phyloP scores from a whole-genome alignment of 257 asterid species.

The Solanum bukasovii region DNA sequence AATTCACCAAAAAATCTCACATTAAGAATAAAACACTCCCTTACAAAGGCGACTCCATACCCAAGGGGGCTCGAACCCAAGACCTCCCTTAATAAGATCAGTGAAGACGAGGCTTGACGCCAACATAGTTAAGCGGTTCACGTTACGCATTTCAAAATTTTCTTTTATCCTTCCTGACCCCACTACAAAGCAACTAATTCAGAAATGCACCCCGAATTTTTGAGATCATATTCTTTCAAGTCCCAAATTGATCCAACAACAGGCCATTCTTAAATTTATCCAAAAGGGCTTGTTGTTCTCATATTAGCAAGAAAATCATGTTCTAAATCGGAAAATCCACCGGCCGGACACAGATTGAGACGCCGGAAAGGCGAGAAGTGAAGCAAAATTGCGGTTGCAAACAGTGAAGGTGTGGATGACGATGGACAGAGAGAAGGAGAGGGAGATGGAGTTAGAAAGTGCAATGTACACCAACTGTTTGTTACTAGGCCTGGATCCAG shows the following conservation, averaged over 20 bases:
- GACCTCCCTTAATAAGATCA: not conserved
- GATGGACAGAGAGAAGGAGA: constrained; percentile 99
- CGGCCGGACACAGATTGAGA: not conserved
- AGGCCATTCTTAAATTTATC: not conserved
- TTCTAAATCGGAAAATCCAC: not conserved
- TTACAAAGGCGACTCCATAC: fast-evolving
- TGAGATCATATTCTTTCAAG: not conserved
- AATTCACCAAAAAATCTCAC: fast-evolving
- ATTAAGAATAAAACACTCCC: fast-evolving
- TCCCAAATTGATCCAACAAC: not conserved
- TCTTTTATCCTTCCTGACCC: constrained; percentile 19
- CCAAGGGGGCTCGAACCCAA: too few relatives aligned
- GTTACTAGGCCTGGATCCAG: constrained; percentile 92
- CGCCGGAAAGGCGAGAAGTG: not conserved
- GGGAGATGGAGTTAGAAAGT: constrained; percentile 98
- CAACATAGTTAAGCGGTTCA: not conserved
- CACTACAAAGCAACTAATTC: not conserved
- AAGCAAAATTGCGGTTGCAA: not conserved
- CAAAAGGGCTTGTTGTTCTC: not conserved
- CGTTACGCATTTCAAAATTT: constrained; percentile 37
- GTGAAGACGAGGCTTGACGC: not conserved
- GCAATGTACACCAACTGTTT: constrained; percentile 99
- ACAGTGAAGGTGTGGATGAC: constrained; percentile 40
- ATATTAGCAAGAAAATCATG: not conserved
- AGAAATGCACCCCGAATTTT: not conserved